Percentiles rank a stretch among this genome's conserved stretches.
Conservation (phyloP, 306 rosid genomes). For the Morella rubra region DNA sequence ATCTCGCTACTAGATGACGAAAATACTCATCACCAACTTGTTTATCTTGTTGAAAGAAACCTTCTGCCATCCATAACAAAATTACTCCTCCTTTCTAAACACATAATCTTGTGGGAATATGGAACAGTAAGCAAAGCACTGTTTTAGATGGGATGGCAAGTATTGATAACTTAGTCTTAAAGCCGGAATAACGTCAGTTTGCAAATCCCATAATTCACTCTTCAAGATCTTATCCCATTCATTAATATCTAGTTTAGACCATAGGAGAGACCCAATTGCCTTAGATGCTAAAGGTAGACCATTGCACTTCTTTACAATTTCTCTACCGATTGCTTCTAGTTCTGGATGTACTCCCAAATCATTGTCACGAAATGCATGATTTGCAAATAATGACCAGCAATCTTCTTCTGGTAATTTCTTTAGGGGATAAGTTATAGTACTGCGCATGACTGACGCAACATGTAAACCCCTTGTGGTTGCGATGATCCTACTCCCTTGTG, state of each 20-base stretch:
- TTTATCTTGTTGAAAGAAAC: not conserved
- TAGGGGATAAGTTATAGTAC: not conserved
- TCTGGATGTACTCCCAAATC: not conserved
- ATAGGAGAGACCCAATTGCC: slow-evolving; percentile 22
- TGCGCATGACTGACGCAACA: slow-evolving; percentile 11
- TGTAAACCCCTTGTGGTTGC: slow-evolving; percentile 22
- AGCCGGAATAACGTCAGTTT: slow-evolving; percentile 4
- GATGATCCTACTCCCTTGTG: slow-evolving; percentile 9
- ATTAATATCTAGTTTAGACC: not conserved
- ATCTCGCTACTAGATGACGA: not conserved
- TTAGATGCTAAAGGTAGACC: slow-evolving; percentile 27
- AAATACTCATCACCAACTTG: not conserved
- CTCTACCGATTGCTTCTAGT: slow-evolving; percentile 7
- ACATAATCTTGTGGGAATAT: slow-evolving; percentile 22
- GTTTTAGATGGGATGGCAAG: slow-evolving; percentile 21
- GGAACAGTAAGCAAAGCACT: slow-evolving; percentile 19
- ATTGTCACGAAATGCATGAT: not conserved
- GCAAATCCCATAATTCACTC: slow-evolving; percentile 12
- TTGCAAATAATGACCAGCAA: slow-evolving; percentile 18
- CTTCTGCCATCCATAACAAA: slow-evolving; percentile 22
- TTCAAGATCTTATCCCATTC: not conserved
- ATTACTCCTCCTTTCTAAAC: not conserved
- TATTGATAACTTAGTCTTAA: slow-evolving; percentile 21
- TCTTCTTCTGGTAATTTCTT: not conserved
- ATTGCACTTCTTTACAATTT: slow-evolving; percentile 13